Evolutionary conservation across 257 asterid genomes (phyloP), one percentile per base, ranked within the genome.

Genomic region (Cruciata laevipes): DNA sequence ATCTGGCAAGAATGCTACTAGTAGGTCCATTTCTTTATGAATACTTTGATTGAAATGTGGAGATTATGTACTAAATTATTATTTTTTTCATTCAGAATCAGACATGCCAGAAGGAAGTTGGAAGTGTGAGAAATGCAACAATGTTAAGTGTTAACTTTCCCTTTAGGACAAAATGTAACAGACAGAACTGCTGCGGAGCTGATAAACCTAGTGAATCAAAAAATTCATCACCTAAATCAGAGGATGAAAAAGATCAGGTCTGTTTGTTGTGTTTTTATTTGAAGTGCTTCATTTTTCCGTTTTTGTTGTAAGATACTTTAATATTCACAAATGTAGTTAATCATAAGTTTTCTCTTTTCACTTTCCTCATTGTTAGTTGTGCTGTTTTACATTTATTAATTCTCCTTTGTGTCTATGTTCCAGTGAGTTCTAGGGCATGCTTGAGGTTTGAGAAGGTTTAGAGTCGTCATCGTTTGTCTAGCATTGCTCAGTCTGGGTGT

Each of bases 61-160:
- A 32, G 33, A 27, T 47, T 35, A 25, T 40, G 55, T 76, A 68
- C 77, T 77, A 18, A 68, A n/a, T 59, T 31, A 6, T n/a, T n/a
- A 59, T 4, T 47, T 14, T 56, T 62, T 14, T 69, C 57, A 59
- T 72, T 68, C 78, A 86, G 86, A 85, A 71, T 85, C 86, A 69
- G 96, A 87, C 55, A 88, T 87, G 88, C 95, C 95, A n/a, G 95
- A 88, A 10, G 96, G 98, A 55, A 91, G 98, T 84, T 91, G 96
- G 98, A 91, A 88, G 74, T 91, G 98, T 62, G 95, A 91, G 79
- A 83, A 91, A 69, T 88, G 95, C 89, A 84, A 84, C 90, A 91
- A 91, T 76, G 84, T 91, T n/a, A n/a, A n/a, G n/a, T n/a, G n/a
- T n/a, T 37, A 91, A 88, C 75, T 91, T 86, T 71, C 96, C 95